Evolutionary conservation across 2,329 filamentous ascomycete species (phyloP), one percentile per base, ranked within the genome.

Genomic region (Cladosporium colombiae): DNA sequence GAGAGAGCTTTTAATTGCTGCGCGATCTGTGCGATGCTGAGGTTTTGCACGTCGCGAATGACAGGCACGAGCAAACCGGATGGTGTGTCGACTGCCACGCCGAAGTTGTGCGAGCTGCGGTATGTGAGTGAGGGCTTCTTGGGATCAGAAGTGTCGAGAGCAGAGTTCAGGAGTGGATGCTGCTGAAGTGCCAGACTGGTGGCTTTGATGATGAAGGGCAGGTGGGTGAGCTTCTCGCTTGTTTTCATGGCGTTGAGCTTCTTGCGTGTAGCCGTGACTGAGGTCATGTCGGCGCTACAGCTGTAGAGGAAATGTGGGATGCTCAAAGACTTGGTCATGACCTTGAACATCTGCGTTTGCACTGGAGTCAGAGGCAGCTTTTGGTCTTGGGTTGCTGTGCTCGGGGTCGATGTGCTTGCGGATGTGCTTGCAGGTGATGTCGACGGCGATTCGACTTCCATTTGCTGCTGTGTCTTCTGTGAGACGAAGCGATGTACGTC

Each of bases 301-400:
- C 92, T 90, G 81, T 96, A 99, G 67, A 98, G 87, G 80, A 99
- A 97, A 79, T 98, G 95, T 0, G 95, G 95, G 72, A 97, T 98
- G 60, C 80, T 87, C 69, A 99, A 85, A 2, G 94, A 97, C 66
- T 88, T 88, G 16, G 94, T 97, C 95, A 99, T 99, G 67, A 89
- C 86, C 81, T 96, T 97, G 88, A 97, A 98, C 95, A 99, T 99
- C 75, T 92, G 90, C 44, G 86, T 84, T 80, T 98, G 94, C 16
- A 91, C 90, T 44, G 89, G 89, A 14, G 91, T 91, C 68, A 99
- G 82, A 65, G 86, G 82, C 35, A 89, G 83, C 1, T 83, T 79
- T 10, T 88, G 90, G 78, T 98, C 95, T 69, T 10, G 79, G 59
- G 23, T 77, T 29, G 60, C 67, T 46, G 61, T 56, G 44, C 31